Percentiles rank a stretch among this genome's conserved stretches.
phyloP scores from a whole-genome alignment of 1,139 yeast genomes.

The Starmera stellimalicola region DNA sequence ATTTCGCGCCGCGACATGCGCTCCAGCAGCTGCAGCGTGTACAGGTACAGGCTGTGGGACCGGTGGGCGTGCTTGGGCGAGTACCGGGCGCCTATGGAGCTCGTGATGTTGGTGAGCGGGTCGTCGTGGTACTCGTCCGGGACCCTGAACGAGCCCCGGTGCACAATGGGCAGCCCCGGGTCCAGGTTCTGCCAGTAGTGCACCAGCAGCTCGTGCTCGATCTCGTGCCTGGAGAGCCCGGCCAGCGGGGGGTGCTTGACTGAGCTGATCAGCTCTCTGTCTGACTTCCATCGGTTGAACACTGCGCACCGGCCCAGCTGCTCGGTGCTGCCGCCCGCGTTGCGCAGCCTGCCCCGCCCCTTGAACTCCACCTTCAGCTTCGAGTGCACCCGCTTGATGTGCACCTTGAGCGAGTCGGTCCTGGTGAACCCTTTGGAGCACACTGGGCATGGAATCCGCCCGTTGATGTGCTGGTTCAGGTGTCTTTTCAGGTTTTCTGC shows the following conservation, averaged over 20 bases:
- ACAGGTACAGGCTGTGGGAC: background rate
- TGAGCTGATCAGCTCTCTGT: background rate
- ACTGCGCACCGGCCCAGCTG: no score
- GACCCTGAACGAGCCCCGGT: background rate
- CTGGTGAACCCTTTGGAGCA: background rate
- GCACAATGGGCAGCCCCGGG: background rate
- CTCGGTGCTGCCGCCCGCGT: no score
- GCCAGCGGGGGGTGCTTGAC: background rate
- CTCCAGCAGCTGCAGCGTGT: background rate
- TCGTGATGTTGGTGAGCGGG: background rate
- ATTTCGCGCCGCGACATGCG: background rate
- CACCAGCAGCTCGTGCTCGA: background rate
- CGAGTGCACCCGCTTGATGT: background rate
- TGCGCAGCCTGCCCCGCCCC: no score
- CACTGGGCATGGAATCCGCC: background rate
- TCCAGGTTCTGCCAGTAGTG: background rate
- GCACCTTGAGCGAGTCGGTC: background rate
- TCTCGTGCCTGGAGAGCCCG: background rate
- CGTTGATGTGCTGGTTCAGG: background rate
- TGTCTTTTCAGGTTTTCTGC: constrained; percentile 1
- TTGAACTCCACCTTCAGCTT: no score
- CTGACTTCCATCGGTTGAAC: background rate
- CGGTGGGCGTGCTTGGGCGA: background rate
- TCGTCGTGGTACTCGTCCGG: background rate
- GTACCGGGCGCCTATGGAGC: background rate